Base-by-base conservation (phyloP, 805 yeast genomes). In the Yarrowia deformans region DNA sequence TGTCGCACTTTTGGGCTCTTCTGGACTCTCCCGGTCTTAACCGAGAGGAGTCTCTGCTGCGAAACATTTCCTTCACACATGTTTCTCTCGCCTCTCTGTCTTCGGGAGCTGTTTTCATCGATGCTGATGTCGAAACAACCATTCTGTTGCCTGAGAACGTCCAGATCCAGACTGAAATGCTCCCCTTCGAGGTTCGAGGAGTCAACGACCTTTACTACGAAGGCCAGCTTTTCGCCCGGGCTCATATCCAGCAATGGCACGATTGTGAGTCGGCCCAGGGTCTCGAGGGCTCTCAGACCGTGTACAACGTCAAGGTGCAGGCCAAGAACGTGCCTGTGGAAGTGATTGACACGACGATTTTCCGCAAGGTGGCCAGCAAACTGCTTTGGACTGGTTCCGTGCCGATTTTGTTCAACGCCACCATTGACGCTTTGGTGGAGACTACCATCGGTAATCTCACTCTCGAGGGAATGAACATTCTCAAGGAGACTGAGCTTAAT, bases 161-260 rank as follows among this genome's bases (percentile, higher is more conserved):
- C 48, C 45, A 63, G 45, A 48, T 63, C 8, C 68, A 48, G 56
- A 49, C 56, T 1, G 68, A 63, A 19, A 63, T 63, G 68, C 68
- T 63, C 7, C 68, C 68, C 13, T 18, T 63, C 7, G 46, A 46
- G 10, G 68, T 63, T 14, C 18, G 56, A 19, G 68, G 68, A 10
- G 49, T 63, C 48, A 49, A 46, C 39, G 68, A 63, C 29, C 68
- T 63, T 2, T 49, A 48, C 39, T 48, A 63, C 23, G 68, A 63
- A 10, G 68, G 68, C 6, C 29, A 63, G 56, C 56, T 46, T 29
- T 63, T 63, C 48, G 68, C 56, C 1, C 68, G 68, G 1, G 68
- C 56, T 5, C 68, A 63, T 16, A 16, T 63, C 14, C 48, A 46
- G n/a, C 35, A 48, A 12, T 63, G 68, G 68, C 55, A 37, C 19